phyloP scores from a whole-genome alignment of 495 filamentous ascomycete genomes.

The Cercophora samala region DNA sequence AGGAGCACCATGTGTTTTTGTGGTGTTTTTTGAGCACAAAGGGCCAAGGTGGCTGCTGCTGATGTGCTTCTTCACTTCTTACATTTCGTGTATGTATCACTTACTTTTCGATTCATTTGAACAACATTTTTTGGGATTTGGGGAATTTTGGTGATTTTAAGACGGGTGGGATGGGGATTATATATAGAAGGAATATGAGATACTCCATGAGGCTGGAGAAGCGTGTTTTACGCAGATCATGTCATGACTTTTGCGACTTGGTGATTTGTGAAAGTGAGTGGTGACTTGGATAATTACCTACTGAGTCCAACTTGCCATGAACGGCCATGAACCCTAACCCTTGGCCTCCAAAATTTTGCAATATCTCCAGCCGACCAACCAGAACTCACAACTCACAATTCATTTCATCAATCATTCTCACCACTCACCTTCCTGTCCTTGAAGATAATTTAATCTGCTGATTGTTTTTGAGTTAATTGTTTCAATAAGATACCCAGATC shows the following conservation, averaged over 20 bases:
- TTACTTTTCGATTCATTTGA: neutral
- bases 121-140: neutral
- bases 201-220: neutral
- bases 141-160: neutral
- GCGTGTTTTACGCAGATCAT: neutral
- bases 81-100: constrained; percentile 5
- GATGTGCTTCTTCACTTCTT: constrained; percentile 4
- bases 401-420: neutral
- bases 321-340: too few relatives aligned
- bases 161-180: neutral
- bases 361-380: neutral
- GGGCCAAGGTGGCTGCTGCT: neutral
- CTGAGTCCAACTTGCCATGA: too few relatives aligned
- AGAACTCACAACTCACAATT: neutral
- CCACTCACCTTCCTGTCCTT: neutral
- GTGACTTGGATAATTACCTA: too few relatives aligned
- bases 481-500: neutral
- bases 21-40: neutral
- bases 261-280: too few relatives aligned
- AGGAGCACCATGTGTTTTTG: neutral
- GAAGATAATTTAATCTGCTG: too few relatives aligned
- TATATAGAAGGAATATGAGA: neutral
- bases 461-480: neutral
- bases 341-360: too few relatives aligned
- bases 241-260: neutral